A percentile compares a stretch with the other conserved stretches of the same genome.
These are phyloP conservation scores for Pistacia vera DNA, from an alignment of 345 rosid species.

Conservation along the genomic window DNA sequence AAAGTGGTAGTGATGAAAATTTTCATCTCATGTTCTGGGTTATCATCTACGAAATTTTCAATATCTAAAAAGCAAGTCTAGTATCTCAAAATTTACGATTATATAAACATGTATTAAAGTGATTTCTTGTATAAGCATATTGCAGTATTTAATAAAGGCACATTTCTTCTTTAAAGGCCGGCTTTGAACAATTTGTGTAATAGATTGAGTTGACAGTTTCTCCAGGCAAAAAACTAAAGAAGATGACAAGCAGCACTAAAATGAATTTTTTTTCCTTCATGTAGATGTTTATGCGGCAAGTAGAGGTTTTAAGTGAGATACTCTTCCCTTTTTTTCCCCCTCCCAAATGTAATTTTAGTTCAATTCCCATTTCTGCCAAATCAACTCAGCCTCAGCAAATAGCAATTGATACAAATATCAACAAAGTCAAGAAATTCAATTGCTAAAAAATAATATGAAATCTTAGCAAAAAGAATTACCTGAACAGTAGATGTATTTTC, in stretches of 20 bases:
- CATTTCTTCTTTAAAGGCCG: background rate
- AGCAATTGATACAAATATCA: background rate
- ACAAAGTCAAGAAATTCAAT: background rate
- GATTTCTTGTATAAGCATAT: background rate
- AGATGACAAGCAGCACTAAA: background rate
- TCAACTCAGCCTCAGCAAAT: background rate
- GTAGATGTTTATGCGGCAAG: background rate
- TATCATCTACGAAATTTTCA: background rate
- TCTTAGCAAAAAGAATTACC: slow-evolving; percentile 38
- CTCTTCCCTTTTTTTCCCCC: no score
- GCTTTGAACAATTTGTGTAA: background rate
- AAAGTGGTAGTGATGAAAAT: background rate
- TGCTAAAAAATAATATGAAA: background rate
- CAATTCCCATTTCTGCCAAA: background rate
- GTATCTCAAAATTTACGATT: background rate
- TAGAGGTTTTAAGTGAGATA: background rate
- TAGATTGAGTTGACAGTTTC: background rate
- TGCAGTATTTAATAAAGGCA: background rate
- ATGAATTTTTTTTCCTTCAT: background rate
- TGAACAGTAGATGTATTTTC: slow-evolving; percentile 91
- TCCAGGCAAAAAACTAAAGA: background rate
- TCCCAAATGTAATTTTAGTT: background rate
- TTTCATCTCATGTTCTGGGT: background rate
- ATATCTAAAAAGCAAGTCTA: background rate
- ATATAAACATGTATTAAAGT: background rate